A percentile compares a stretch with the other conserved stretches of the same genome.
These are phyloP conservation scores for Alisma plantagoaquatica DNA, from an alignment of 106 monocot species.

Conservation along the genomic window DNA sequence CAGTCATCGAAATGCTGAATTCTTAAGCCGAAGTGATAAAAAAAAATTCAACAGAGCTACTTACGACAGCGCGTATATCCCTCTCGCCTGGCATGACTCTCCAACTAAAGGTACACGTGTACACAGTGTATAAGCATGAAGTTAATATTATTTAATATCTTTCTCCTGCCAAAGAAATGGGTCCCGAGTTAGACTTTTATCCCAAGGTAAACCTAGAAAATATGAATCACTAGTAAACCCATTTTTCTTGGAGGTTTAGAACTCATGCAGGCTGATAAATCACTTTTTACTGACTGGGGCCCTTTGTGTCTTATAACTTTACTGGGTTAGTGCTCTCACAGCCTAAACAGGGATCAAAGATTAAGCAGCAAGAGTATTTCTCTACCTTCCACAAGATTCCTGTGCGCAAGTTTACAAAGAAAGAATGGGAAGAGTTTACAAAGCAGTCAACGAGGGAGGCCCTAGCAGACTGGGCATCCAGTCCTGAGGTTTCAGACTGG, in stretches of 20 bases:
- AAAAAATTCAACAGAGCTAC: conserved; percentile 6
- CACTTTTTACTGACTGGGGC: no score
- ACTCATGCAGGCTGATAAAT: no score
- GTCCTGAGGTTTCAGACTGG: conserved; percentile 68
- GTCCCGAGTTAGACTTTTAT: no score
- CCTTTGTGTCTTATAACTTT: no score
- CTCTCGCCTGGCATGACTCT: conserved; percentile 22
- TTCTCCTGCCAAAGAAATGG: not conserved
- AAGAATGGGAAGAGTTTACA: conserved; percentile 87
- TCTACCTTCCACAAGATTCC: conserved; percentile 75
- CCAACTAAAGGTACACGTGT: conserved; percentile 33
- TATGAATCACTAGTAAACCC: no score
- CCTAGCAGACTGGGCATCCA: conserved; percentile 54
- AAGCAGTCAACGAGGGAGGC: conserved; percentile 55
- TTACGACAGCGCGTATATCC: conserved; percentile 22
- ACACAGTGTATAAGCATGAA: not conserved
- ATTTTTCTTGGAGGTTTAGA: no score
- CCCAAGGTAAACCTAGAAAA: no score
- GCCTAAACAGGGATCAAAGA: not conserved
- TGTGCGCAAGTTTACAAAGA: conserved; percentile 45
- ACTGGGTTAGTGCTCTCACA: conserved; percentile 1
- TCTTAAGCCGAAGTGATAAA: conserved; percentile 40
- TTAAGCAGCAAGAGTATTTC: conserved; percentile 38
- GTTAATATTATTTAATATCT: not conserved
- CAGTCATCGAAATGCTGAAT: conserved; percentile 42